Percentiles rank a stretch among this genome's conserved stretches.
Conservation (phyloP, 2,329 filamentous ascomycete species). For the Fusarium verrucosum region DNA sequence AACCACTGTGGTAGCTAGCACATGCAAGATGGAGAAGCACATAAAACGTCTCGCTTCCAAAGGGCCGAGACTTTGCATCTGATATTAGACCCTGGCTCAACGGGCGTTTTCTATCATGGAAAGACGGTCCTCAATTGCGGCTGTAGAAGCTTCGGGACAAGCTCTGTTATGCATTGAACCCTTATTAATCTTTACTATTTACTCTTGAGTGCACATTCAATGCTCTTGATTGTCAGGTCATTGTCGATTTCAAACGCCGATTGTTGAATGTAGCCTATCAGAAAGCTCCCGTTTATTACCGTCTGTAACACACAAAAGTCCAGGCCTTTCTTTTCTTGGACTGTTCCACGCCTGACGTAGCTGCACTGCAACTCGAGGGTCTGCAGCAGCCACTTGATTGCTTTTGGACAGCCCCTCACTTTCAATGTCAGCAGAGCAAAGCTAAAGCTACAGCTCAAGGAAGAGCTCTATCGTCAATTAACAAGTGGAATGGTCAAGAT, state of each 20-base stretch:
- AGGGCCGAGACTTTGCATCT: background rate
- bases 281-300: conserved; percentile 17
- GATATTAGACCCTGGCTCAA: conserved; percentile 8
- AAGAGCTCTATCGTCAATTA: background rate
- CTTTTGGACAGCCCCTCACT: conserved; percentile 32
- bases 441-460: background rate
- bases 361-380: conserved; percentile 7
- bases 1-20: background rate
- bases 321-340: conserved; percentile 3
- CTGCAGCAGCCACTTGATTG: conserved; percentile 8
- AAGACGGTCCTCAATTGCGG: conserved; percentile 12
- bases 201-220: background rate
- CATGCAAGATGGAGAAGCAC: background rate
- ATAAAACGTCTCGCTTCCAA: background rate
- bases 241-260: background rate
- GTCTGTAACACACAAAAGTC: background rate
- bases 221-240: background rate
- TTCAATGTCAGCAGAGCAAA: conserved; percentile 17
- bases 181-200: background rate
- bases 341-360: conserved; percentile 31
- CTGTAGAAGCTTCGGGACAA: background rate
- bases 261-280: conserved; percentile 3
- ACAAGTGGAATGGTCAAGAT: background rate
- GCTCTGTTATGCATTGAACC: background rate
- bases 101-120: background rate